Conservation (phyloP, 2,329 filamentous ascomycete genomes). For the Cryoendolithus antarcticus region DNA sequence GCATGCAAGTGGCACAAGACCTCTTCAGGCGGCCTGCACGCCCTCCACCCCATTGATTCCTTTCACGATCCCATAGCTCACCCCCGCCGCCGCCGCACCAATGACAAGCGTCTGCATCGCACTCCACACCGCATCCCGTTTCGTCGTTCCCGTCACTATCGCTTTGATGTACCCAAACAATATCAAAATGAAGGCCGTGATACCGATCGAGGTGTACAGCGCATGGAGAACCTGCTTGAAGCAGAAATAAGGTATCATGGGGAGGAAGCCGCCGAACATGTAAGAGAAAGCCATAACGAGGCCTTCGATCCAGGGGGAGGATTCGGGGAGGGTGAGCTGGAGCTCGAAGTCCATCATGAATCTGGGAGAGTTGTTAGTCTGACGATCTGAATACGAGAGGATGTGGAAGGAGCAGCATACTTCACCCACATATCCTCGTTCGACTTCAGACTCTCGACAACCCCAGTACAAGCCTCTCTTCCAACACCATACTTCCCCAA, state of each 20-base stretch:
- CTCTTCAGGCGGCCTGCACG: no score
- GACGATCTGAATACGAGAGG: neutral
- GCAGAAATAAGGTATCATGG: conserved; percentile 42
- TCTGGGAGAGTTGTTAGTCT: conserved; percentile 1
- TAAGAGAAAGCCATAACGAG: conserved; percentile 28
- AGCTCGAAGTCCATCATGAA: conserved; percentile 52
- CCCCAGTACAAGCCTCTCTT: conserved; percentile 28
- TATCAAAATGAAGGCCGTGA: conserved; percentile 37
- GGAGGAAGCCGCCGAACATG: conserved; percentile 28
- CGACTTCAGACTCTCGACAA: conserved; percentile 39
- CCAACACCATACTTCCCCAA: conserved; percentile 40
- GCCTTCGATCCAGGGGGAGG: conserved; percentile 36
- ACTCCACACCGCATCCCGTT: conserved; percentile 16
- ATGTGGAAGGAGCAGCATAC: conserved; percentile 7
- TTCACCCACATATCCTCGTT: conserved; percentile 38
- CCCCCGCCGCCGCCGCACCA: conserved; percentile 25
- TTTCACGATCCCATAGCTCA: conserved; percentile 27
- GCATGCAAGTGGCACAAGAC: no score
- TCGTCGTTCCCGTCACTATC: conserved; percentile 17
- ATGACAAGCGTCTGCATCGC: conserved; percentile 25
- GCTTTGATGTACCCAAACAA: conserved; percentile 41
- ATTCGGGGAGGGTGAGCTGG: conserved; percentile 31
- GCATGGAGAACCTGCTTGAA: conserved; percentile 27
- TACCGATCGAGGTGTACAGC: conserved; percentile 39
- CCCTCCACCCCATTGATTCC: no score